Base-by-base conservation (phyloP, 768 basidiomycete species). In the Candolleomyces eurysporus region DNA sequence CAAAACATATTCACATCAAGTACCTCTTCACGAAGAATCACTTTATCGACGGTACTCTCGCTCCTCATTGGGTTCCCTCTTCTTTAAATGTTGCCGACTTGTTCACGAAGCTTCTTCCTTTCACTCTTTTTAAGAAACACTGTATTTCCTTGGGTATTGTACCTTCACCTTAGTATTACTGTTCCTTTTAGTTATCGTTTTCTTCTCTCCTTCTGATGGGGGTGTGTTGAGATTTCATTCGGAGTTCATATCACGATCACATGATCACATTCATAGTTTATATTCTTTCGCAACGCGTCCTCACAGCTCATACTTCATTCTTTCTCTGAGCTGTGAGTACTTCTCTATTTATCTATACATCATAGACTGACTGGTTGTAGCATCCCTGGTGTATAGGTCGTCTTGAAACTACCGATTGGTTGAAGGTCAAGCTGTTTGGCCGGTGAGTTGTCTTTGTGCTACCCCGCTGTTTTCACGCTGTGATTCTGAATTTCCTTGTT, bases 341-440 rank as follows among this genome's bases (percentile, higher is more conserved):
- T 32, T 32, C 32, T 32, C 32, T 32, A 32, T 32, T 32, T 32
- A 32, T 32, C 32, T 9, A 32, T 32, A 32, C n/a, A n/a, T n/a
- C n/a, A n/a, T n/a, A n/a, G n/a, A n/a, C n/a, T n/a, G n/a, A n/a
- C n/a, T n/a, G n/a, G n/a, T n/a, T n/a, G n/a, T n/a, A n/a, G n/a
- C n/a, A n/a, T n/a, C n/a, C n/a, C n/a, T n/a, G n/a, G n/a, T n/a
- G n/a, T n/a, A n/a, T n/a, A n/a, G n/a, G n/a, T n/a, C n/a, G n/a
- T n/a, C n/a, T n/a, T n/a, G n/a, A n/a, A n/a, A n/a, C n/a, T n/a
- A 88, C 86, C 8, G n/a, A 95, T n/a, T 96, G 95, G 96, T 64
- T 92, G 58, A 93, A 94, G 69, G 91, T 92, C 68, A 93, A 90
- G 76, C 71, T 96, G 55, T 97, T 96, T 72, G 95, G 95, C 71